Base-by-base conservation (phyloP, 352 stramenopile genomes). In the Aphanomyces euteiches region DNA sequence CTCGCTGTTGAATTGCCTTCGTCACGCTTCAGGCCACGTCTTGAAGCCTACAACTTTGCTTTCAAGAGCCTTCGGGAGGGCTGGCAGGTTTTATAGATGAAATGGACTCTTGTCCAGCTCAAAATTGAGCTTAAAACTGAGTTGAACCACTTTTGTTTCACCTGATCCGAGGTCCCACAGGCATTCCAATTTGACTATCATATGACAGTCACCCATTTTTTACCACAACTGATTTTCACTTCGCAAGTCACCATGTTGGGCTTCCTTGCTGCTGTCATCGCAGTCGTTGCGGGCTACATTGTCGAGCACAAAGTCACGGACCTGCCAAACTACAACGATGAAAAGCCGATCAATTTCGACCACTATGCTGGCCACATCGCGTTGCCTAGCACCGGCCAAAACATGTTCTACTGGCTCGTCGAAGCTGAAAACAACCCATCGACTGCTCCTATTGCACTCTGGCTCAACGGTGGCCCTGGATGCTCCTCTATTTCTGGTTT, bases 391-490 rank as follows among this genome's bases (percentile, higher is more conserved):
- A 72, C 80, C 57, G 82, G 88, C 43, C 67, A 59, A 21, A 87
- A 85, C 56, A 87, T 86, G 71, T 90, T 91, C 72, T 92, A 92
- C 72, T 90, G 83, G 83, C 87, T 88, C 65, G 66, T 83, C 5
- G 74, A 92, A 74, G 84, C 77, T 47, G 73, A 78, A 13, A 61
- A 74, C 13, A 75, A 79, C n/a, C 76, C 84, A 12, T 77, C 77
- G 17, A 83, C 53, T 7, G 85, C 88, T 57, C 90, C 90, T 37
- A 70, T 97, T 56, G 81, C 97, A 54, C 77, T 97, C 8, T 98
- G 92, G 93, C 82, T 96, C 45, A 98, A 98, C 69, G 92, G 93
- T 38, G 93, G 92, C 7, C 93, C 92, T 0, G 92, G 91, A 3
- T 96, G 88, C 72, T 87, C 84, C 10, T 95, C 83, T 13, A 74